Evolutionary conservation across 129 eudicot species (phyloP).

Genomic region (Mikania micrantha): DNA sequence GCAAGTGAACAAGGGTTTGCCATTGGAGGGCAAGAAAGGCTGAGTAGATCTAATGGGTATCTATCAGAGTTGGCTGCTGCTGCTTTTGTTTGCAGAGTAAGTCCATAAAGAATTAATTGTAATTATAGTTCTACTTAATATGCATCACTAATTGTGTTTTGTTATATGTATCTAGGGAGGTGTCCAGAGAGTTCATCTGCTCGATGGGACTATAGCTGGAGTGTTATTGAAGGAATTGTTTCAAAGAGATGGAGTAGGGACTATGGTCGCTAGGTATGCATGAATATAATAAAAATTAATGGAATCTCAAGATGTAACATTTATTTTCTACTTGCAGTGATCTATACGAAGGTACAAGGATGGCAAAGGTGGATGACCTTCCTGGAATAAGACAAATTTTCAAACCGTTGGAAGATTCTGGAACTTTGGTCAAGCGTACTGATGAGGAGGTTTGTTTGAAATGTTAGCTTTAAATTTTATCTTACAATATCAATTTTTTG

Average conservation of each 20-base stretch:
- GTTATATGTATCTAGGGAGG: conserved; percentile 66
- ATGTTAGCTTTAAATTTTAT: not conserved
- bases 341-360: conserved; percentile 94
- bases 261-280: conserved; percentile 95
- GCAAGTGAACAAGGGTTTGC: conserved; percentile 93
- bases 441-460: conserved; percentile 57
- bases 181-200: conserved; percentile 87
- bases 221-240: conserved; percentile 81
- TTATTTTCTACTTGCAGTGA: conserved; percentile 41
- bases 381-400: conserved; percentile 62
- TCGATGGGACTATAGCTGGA: conserved; percentile 86
- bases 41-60: conserved; percentile 71
- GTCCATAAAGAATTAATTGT: conserved; percentile 3
- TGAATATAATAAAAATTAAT: not conserved
- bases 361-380: conserved; percentile 64
- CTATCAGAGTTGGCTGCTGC: conserved; percentile 98
- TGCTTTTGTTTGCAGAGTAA: conserved; percentile 95
- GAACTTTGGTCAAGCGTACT: conserved; percentile 78
- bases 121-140: not conserved
- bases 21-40: conserved; percentile 86
- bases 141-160: not conserved
- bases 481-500: not conserved
- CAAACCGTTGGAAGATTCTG: conserved; percentile 82
- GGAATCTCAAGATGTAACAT: not conserved
- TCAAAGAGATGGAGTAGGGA: conserved; percentile 96